These are phyloP conservation scores for Calonectria naviculata DNA, from an alignment of 2,329 filamentous ascomycete species.

Conservation along the genomic window DNA sequence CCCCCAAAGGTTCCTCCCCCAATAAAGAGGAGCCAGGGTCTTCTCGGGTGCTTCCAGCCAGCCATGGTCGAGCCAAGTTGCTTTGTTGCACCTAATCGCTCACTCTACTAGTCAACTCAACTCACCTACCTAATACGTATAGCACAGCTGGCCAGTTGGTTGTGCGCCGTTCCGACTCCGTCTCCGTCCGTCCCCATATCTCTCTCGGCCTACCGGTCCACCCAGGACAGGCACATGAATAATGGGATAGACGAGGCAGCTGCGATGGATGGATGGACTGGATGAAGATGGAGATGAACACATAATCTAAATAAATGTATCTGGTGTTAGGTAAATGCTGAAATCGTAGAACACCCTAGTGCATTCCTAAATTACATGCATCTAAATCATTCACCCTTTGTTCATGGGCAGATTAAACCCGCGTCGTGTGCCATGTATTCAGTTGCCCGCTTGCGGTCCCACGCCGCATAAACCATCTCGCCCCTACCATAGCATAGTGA, in stretches of 20 bases:
- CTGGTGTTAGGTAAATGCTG: too few species aligned
- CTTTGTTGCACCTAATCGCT: background rate
- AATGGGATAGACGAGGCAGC: too few species aligned
- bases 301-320: too few species aligned
- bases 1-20: conserved; percentile 2
- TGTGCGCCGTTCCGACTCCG: conserved; percentile 2
- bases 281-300: too few species aligned
- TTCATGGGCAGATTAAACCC: background rate
- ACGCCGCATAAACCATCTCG: conserved; percentile 3
- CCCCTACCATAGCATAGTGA: conserved; percentile 6
- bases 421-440: background rate
- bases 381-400: background rate
- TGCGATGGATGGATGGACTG: too few species aligned
- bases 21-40: background rate
- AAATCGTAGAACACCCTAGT: too few species aligned
- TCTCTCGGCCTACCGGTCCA: background rate
- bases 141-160: background rate
- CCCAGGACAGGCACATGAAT: too few species aligned
- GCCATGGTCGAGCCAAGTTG: background rate
- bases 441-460: background rate
- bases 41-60: conserved; percentile 1
- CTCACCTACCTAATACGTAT: conserved; percentile 15
- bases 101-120: background rate
- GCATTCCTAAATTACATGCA: too few species aligned
- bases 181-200: conserved; percentile 4